phyloP scores from a whole-genome alignment of 2,329 filamentous ascomycete genomes.

The Aspergillus novoparasiticus region DNA sequence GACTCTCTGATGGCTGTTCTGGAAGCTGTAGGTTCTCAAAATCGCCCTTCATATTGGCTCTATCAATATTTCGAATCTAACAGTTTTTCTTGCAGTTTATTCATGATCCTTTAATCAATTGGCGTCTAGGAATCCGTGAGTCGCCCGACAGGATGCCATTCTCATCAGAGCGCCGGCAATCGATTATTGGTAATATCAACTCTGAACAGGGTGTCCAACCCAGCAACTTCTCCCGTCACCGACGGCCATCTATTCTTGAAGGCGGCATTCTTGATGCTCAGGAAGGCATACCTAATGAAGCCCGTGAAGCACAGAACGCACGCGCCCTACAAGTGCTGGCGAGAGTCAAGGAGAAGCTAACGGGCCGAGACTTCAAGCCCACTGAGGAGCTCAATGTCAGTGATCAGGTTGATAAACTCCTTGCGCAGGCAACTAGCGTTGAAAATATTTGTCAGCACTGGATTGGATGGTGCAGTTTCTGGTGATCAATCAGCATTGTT shows the following conservation, averaged over 20 bases:
- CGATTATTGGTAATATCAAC: conserved; percentile 56
- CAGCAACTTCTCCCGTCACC: conserved; percentile 66
- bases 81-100: conserved; percentile 72
- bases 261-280: conserved; percentile 48
- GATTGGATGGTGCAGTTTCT: conserved; percentile 98
- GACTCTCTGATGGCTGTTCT: conserved; percentile 98
- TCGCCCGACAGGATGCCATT: conserved; percentile 63
- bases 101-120: conserved; percentile 97
- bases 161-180: conserved; percentile 62
- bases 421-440: conserved; percentile 92
- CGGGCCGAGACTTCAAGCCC: conserved; percentile 86
- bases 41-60: not conserved
- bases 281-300: conserved; percentile 46
- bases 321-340: conserved; percentile 88
- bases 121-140: conserved; percentile 74
- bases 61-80: conserved; percentile 6
- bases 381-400: conserved; percentile 82
- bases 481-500: conserved; percentile 56
- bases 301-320: conserved; percentile 83
- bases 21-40: conserved; percentile 75
- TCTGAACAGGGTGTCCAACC: conserved; percentile 58
- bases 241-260: conserved; percentile 72
- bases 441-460: conserved; percentile 99
- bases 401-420: conserved; percentile 89
- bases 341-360: conserved; percentile 92